Conservation (phyloP, 2,329 filamentous ascomycete species). For the Hymenotorrendiella dingleyae region DNA sequence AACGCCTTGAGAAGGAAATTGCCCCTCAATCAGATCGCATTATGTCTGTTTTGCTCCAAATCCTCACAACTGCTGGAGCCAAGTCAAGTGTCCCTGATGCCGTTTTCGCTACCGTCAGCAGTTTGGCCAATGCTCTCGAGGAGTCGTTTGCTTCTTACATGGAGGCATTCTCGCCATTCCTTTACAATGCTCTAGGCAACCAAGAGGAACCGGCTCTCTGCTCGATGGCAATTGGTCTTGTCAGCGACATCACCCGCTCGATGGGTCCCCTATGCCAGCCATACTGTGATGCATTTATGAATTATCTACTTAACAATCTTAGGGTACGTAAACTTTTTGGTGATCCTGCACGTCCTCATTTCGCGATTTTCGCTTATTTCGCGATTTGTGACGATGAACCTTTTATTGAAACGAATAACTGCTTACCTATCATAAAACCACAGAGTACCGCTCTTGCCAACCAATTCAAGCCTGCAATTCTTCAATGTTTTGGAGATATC, state of each 20-base stretch:
- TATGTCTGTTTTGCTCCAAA: conserved; percentile 81
- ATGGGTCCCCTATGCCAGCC: conserved; percentile 86
- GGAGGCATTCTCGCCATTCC: conserved; percentile 86
- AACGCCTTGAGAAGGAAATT: conserved; percentile 86
- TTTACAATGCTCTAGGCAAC: conserved; percentile 91
- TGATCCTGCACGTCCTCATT: too few species aligned
- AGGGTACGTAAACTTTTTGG: conserved; percentile 62
- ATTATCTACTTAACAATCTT: conserved; percentile 88
- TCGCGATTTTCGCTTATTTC: conserved; percentile 4
- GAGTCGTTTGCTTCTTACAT: conserved; percentile 96
- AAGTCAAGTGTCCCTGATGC: conserved; percentile 95
- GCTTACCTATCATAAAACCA: conserved; percentile 33
- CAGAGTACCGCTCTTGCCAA: conserved; percentile 82
- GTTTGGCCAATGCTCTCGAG: conserved; percentile 85
- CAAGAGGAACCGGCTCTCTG: conserved; percentile 92
- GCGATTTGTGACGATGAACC: neutral
- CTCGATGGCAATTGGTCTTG: conserved; percentile 94
- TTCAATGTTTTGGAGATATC: conserved; percentile 97
- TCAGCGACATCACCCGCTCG: conserved; percentile 92
- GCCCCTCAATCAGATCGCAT: conserved; percentile 85
- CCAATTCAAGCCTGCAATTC: conserved; percentile 95
- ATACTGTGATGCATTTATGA: conserved; percentile 98
- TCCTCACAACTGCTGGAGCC: conserved; percentile 68
- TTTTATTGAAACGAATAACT: neutral
- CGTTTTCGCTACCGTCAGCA: conserved; percentile 85